Conservation (phyloP, 1,139 yeast species). For the Suhomyces terraborum region DNA sequence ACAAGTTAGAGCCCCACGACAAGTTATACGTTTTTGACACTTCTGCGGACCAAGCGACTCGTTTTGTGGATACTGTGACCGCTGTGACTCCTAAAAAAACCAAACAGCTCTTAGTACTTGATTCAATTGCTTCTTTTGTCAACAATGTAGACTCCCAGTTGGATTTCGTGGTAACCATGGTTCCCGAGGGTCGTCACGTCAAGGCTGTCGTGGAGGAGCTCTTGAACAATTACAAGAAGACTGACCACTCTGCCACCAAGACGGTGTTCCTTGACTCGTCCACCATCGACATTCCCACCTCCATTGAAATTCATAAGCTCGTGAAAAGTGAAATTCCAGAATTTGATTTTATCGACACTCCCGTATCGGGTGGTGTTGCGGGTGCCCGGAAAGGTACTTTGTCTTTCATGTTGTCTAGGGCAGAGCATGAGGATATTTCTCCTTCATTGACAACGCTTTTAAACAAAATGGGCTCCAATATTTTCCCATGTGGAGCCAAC, state of each 20-base stretch:
- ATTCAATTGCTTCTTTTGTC: slow-evolving; percentile 32
- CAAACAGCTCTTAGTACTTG: slow-evolving; percentile 25
- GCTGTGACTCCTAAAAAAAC: slow-evolving; percentile 27
- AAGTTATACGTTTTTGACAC: slow-evolving; percentile 49
- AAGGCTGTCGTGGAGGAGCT: slow-evolving; percentile 45
- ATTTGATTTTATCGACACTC: slow-evolving; percentile 56
- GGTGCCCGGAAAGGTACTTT: slow-evolving; percentile 60
- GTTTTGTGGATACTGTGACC: slow-evolving; percentile 31
- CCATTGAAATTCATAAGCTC: slow-evolving; percentile 42
- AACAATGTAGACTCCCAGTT: slow-evolving; percentile 41
- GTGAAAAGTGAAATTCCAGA: slow-evolving; percentile 35
- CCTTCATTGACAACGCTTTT: slow-evolving; percentile 35
- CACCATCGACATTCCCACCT: slow-evolving; percentile 57
- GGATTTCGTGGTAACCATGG: slow-evolving; percentile 55
- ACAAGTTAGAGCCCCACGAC: slow-evolving; percentile 42
- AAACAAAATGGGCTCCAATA: slow-evolving; percentile 52
- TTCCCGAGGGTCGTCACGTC: slow-evolving; percentile 62
- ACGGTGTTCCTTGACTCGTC: slow-evolving; percentile 51
- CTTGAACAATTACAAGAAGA: slow-evolving; percentile 29
- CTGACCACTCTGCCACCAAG: slow-evolving; percentile 15
- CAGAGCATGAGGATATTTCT: slow-evolving; percentile 28
- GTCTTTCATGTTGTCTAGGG: slow-evolving; percentile 58
- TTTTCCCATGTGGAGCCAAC: slow-evolving; percentile 54
- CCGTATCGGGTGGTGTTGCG: slow-evolving; percentile 63
- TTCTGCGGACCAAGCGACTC: slow-evolving; percentile 31